Base-by-base conservation (phyloP, 1,284 basidiomycete species). In the Puccinia brachypodii region DNA sequence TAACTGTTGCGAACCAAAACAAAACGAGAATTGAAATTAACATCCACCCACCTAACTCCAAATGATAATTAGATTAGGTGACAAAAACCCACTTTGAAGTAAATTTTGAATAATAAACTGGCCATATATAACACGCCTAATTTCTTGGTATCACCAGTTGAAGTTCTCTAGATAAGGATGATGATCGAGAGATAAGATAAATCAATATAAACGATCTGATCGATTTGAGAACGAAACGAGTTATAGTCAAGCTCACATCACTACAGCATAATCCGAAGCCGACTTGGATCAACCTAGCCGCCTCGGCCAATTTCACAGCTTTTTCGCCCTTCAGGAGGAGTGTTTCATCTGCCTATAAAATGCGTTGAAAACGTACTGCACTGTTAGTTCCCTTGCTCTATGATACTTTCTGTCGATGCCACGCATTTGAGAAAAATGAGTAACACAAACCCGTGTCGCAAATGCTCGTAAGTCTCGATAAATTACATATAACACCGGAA, bases 111-210 rank as follows among this genome's bases (percentile, higher is more conserved):
- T 22, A 81, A 56, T 50, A 81, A 66, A 22, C 71, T 66, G 11
- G 79, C 79, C 79, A 81, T 81, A 31, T 64, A 81, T 36, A 81
- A 53, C 3, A 81, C 79, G 8, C 79, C 79, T n/a, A 58, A 36
- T 64, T 81, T 81, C 56, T 74, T 81, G 71, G 40, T 81, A 38
- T 81, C 71, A 25, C 69, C 69, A 19, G 71, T 47, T 74, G 79
- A 60, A 31, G 56, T 81, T 74, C 79, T 74, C 79, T 81, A 11
- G 8, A 38, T n/a, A n/a, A n/a, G n/a, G n/a, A n/a, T n/a, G n/a
- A n/a, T n/a, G n/a, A n/a, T n/a, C n/a, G n/a, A n/a, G n/a, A 8
- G 19, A 58, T 28, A 0, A 2, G 53, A 47, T 3, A 2, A 44
- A 25, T 44, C 44, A 66, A 6, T 16, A 38, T 36, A 38, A 11